phyloP scores from a whole-genome alignment of 2,329 filamentous ascomycete species.

The Claviceps quebecensis region DNA sequence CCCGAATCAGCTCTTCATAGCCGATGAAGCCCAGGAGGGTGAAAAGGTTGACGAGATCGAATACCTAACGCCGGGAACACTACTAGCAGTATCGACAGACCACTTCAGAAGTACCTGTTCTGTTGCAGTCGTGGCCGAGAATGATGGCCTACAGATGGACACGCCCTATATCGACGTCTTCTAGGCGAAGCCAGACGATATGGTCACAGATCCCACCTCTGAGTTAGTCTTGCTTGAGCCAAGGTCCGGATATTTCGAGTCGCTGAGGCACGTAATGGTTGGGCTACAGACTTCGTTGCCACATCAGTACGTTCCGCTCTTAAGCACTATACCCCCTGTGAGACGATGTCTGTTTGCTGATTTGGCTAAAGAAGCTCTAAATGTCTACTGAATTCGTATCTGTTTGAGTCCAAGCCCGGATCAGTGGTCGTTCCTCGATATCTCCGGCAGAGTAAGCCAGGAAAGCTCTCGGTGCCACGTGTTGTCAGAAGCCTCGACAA shows the following conservation, averaged over 20 bases:
- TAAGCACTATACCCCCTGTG: neutral
- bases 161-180: constrained; percentile 49
- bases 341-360: neutral
- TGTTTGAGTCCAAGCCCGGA: constrained; percentile 32
- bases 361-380: constrained; percentile 12
- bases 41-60: constrained; percentile 41
- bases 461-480: neutral
- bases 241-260: constrained; percentile 61
- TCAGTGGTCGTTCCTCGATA: constrained; percentile 15
- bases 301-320: constrained; percentile 35
- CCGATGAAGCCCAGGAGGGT: constrained; percentile 20
- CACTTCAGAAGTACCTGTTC: constrained; percentile 51
- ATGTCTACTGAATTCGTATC: constrained; percentile 48
- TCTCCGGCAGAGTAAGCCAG: constrained; percentile 9
- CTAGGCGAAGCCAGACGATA: constrained; percentile 46
- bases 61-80: constrained; percentile 35
- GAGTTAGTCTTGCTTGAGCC: constrained; percentile 72
- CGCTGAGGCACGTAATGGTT: constrained; percentile 55
- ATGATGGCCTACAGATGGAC: constrained; percentile 35
- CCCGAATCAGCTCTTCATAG: constrained; percentile 54
- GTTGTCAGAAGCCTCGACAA: constrained; percentile 39
- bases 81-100: constrained; percentile 44
- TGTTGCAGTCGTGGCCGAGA: constrained; percentile 58
- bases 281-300: constrained; percentile 49
- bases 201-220: constrained; percentile 51